Base-by-base conservation (phyloP, 805 yeast genomes). In the Candida peoriensis region DNA sequence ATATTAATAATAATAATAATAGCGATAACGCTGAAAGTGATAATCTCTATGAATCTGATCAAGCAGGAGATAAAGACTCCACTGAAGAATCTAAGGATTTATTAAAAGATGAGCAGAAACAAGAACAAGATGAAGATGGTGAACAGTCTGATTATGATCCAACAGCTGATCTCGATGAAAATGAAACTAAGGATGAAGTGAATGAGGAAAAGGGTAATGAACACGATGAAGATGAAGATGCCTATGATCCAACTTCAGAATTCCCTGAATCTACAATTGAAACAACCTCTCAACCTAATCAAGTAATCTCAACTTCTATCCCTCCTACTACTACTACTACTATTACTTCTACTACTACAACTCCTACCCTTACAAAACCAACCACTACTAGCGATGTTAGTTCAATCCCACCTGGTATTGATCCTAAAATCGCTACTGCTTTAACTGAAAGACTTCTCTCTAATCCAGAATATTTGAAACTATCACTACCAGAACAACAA, bases 401-500 rank as follows among this genome's bases (percentile, higher is more conserved):
- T 18, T 9, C 30, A 31, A 15, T 27, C 3, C 18, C 15, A 10
- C 17, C 41, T 25, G 30, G 24, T 14, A 28, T 33, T 20, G 36
- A 39, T 27, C 35, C 43, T n/a, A 26, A 24, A 7, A 11, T 41
- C 27, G 24, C 43, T 19, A 30, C 34, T 7, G 16, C 37, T 8
- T 32, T 47, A 9, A 41, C 52, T 8, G 28, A 37, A 16, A 45
- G 41, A 26, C 44, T 53, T 8, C 45, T 64, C 24, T 47, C 52
- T 28, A 67, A 66, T 42, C 58, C 64, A 1, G 34, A 47, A 1
- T 69, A 68, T 41, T 49, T 56, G 24, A 44, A 38, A 9, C 41
- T 63, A 17, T 34, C 64, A 4, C 65, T 67, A 8, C 38, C 32
- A 3, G 59, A 60, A 22, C 64, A 68, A 43, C 62, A 61, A 32